Base-by-base conservation (phyloP, 805 yeast species). In the Candida ipomoeae region DNA sequence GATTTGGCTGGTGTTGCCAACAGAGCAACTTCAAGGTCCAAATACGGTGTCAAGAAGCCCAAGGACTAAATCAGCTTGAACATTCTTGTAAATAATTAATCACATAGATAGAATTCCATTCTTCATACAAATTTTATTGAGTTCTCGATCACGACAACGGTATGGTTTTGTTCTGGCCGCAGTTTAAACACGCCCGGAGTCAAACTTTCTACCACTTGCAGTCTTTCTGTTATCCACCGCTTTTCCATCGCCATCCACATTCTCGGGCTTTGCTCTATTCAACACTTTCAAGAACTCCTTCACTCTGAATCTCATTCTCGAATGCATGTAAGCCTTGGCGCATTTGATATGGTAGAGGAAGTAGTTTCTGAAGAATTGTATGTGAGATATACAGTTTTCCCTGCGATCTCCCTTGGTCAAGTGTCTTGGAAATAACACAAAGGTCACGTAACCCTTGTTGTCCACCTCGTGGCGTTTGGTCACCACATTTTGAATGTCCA, bases 341-440 rank as follows among this genome's bases (percentile, higher is more conserved):
- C 97, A 92, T 73, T 94, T 94, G 75, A 94, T 94, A 67, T 94
- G 99, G 71, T 92, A 94, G 69, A 94, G 99, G 85, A 94, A 94
- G 73, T 92, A 94, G 64, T 91, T 95, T 71, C 99, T 81, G 74
- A 94, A 94, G 51, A 89, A 76, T 64, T 89, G 90, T 63, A 94
- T 87, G 68, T 91, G 97, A 35, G 95, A 84, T 55, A 94, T 88
- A 54, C 96, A 86, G 64, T 84, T 87, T 67, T 94, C 94, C 62
- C 89, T 79, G 55, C 87, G 84, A 54, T 81, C 84, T 5, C 77
- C 77, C 40, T 77, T 70, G 29, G 74, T 71, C 57, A 84, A 70
- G 69, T 88, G 96, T 71, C 96, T 79, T 55, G 94, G 95, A 71
- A 88, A 88, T 51, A 88, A 73, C 34, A 88, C 94, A 64, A 83